phyloP scores from a whole-genome alignment of 1,284 basidiomycete species.

The Agaricales sp. region DNA sequence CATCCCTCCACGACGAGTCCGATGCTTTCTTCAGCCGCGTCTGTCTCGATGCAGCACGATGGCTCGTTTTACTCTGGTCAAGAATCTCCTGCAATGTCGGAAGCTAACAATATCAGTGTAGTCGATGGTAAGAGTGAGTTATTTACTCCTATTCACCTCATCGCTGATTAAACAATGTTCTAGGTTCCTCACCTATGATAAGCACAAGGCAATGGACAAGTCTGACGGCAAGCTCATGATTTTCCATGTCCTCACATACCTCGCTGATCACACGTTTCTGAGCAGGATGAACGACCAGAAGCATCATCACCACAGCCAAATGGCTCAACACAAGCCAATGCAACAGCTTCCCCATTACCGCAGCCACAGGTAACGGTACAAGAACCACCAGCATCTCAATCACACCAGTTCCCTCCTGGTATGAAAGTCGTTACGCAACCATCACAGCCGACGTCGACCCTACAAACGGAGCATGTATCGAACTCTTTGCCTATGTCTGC shows the following conservation, averaged over 20 bases:
- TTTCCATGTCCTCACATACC: not conserved
- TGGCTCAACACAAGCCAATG: not conserved
- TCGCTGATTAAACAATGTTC: too few species aligned
- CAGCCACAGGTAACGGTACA: constrained; percentile 21
- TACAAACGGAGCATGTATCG: constrained; percentile 30
- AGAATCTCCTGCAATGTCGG: constrained; percentile 63
- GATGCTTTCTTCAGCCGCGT: constrained; percentile 66
- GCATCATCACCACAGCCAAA: not conserved
- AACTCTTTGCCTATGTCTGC: constrained; percentile 19
- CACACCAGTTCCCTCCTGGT: constrained; percentile 58
- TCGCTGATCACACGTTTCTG: not conserved
- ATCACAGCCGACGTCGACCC: not conserved
- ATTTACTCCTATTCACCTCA: not conserved
- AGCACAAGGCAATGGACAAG: not conserved
- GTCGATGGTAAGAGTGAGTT: not conserved
- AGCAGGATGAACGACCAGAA: not conserved
- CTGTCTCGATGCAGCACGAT: constrained; percentile 59
- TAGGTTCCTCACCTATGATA: not conserved
- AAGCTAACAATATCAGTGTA: constrained; percentile 37
- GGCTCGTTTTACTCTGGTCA: constrained; percentile 60
- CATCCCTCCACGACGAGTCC: constrained; percentile 73
- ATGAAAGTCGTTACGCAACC: constrained; percentile 34
- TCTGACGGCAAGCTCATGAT: not conserved
- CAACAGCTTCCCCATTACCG: not conserved
- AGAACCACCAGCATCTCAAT: constrained; percentile 26